These are phyloP conservation scores for Irpex sp. DNA, from an alignment of 1,284 basidiomycete genomes.

Conservation along the genomic window DNA sequence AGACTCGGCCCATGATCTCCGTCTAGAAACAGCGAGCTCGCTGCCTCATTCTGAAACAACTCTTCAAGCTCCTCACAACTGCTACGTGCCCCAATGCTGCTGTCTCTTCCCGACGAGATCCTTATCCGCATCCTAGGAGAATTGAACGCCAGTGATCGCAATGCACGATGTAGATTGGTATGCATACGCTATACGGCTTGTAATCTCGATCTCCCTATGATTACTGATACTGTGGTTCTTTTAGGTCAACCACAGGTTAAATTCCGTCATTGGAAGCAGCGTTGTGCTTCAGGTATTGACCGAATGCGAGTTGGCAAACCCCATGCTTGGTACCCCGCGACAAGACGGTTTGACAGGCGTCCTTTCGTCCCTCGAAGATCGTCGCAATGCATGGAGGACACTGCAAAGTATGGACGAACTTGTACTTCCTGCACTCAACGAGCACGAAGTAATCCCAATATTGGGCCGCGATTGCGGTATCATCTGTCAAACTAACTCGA, in stretches of 20 bases:
- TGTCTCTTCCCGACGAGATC: neutral
- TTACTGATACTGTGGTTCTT: neutral
- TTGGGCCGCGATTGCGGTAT: neutral
- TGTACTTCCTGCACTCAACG: neutral
- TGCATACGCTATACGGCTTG: neutral
- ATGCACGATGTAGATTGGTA: neutral
- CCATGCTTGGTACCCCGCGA: neutral
- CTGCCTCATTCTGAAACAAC: too few relatives aligned
- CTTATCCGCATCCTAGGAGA: neutral
- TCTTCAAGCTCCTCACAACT: too few relatives aligned
- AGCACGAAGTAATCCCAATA: neutral
- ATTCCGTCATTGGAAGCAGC: neutral
- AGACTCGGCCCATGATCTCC: too few relatives aligned
- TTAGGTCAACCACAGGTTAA: neutral
- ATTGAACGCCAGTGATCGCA: neutral
- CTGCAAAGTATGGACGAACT: neutral
- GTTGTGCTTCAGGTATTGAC: neutral
- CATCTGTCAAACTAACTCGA: neutral
- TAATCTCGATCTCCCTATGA: neutral
- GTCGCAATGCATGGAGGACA: neutral
- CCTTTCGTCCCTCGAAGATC: neutral
- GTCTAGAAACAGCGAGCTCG: too few relatives aligned
- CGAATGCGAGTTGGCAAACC: neutral
- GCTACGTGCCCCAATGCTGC: neutral
- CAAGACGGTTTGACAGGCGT: neutral